These are phyloP conservation scores for Galerina sulciceps DNA, from an alignment of 768 basidiomycete genomes.

Conservation along the genomic window DNA sequence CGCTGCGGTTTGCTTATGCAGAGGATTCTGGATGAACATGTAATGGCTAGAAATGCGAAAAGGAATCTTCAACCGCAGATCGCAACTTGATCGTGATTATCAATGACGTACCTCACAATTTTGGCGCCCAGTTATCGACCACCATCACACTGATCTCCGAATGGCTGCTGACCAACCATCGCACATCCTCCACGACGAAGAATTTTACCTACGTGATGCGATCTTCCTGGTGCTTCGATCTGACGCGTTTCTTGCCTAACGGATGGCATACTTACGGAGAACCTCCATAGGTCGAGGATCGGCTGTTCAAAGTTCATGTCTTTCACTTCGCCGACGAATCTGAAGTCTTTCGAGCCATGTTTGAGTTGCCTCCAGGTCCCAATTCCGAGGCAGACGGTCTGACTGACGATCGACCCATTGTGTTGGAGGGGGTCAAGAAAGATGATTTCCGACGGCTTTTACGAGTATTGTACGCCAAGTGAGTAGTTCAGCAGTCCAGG, in stretches of 20 bases:
- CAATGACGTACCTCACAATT: too few species aligned
- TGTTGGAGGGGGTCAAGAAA: slow-evolving; percentile 11
- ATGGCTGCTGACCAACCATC: too few species aligned
- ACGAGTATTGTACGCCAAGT: slow-evolving; percentile 16
- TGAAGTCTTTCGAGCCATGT: slow-evolving; percentile 36
- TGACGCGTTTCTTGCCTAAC: too few species aligned
- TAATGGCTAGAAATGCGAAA: too few species aligned
- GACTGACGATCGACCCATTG: slow-evolving; percentile 8
- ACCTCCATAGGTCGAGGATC: slow-evolving; percentile 37
- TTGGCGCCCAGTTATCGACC: too few species aligned
- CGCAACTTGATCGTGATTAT: too few species aligned
- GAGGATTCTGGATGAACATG: too few species aligned
- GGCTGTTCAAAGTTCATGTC: slow-evolving; percentile 41
- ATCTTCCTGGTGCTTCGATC: not conserved
- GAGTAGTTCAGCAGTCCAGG: not conserved
- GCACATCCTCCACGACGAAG: slow-evolving; percentile 12
- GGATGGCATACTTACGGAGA: not conserved
- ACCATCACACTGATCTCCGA: too few species aligned
- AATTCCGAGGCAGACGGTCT: slow-evolving; percentile 6
- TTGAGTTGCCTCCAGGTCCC: slow-evolving; percentile 30
- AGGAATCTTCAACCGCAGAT: too few species aligned
- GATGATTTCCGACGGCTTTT: slow-evolving; percentile 15
- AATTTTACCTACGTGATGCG: slow-evolving; percentile 15
- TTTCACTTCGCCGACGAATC: slow-evolving; percentile 37
- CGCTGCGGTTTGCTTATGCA: too few species aligned